phyloP scores from a whole-genome alignment of 208 protist genomes.

The Leishmania guyanensis region DNA sequence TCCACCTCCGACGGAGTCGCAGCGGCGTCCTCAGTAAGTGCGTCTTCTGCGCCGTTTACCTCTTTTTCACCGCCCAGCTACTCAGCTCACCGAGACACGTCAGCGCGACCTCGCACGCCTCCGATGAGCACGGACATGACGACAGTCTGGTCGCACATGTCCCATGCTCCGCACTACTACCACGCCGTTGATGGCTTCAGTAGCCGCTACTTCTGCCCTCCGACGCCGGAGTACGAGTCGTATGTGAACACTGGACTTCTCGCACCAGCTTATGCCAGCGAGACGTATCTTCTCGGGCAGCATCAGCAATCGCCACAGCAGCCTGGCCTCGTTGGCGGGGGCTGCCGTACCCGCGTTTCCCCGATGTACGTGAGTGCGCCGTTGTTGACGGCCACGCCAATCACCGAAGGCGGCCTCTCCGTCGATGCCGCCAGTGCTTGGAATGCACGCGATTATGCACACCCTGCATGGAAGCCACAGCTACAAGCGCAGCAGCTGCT shows the following conservation, averaged over 20 bases:
- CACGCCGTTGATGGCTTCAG: neutral
- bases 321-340: neutral
- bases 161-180: neutral
- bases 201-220: neutral
- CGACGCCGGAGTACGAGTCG: neutral
- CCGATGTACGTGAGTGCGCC: neutral
- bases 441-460: neutral
- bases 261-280: neutral
- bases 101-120: neutral
- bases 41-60: neutral
- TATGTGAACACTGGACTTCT: neutral
- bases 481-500: neutral
- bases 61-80: neutral
- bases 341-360: neutral
- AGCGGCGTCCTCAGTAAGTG: neutral
- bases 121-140: neutral
- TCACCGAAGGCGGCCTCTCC: neutral
- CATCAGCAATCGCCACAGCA: neutral
- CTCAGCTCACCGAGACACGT: neutral
- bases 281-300: neutral
- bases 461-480: neutral
- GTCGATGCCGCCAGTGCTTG: neutral
- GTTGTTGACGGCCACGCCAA: neutral
- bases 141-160: neutral
- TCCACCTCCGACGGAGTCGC: neutral